Evolutionary conservation across 345 rosid species (phyloP), one percentile per base, ranked within the genome.

Genomic region (Syzygium grande): DNA sequence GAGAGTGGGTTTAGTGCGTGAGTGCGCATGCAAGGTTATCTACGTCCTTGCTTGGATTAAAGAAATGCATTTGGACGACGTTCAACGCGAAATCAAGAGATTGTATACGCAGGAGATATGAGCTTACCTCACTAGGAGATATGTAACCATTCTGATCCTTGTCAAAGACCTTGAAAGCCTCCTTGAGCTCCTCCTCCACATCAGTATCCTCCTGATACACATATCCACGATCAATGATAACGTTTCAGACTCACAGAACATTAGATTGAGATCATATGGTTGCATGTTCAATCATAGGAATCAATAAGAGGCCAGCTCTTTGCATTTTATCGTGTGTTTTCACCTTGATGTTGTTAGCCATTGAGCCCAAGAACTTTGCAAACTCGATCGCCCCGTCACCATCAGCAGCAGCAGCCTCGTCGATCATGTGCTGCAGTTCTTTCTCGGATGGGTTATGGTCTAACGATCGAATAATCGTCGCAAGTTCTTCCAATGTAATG

Each of bases 81-180:
- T 19, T 19, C 27, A 19, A n/a, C 22, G 4, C 51, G 56, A 49
- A 15, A 51, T 86, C 54, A n/a, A 25, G 52, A 38, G 15, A 5
- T 19, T 59, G 38, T 11, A 17, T 65, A 65, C 29, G 43, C 23
- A 15, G 38, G 23, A 51, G 43, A 11, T 25, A 30, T 43, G 15
- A 54, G 9, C 21, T 9, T 89, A 97, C 99, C 98, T 97, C 99
- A 87, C 25, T 92, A 29, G 99, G 96, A 29, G 98, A 96, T 84
- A 97, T 97, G 65, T 89, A 96, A 1, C 98, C 98, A 87, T 97
- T 94, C 91, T 94, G 98, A 88, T 97, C 99, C 89, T 93, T 94
- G 90, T 97, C 98, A 85, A 96, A 97, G 86, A 97, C 98, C 91
- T 95, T 94, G 91, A 97, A 97, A 86, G 97, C 98, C 87, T 96